phyloP scores from a whole-genome alignment of 148 eudicot genomes.

The Oxyria digyna region DNA sequence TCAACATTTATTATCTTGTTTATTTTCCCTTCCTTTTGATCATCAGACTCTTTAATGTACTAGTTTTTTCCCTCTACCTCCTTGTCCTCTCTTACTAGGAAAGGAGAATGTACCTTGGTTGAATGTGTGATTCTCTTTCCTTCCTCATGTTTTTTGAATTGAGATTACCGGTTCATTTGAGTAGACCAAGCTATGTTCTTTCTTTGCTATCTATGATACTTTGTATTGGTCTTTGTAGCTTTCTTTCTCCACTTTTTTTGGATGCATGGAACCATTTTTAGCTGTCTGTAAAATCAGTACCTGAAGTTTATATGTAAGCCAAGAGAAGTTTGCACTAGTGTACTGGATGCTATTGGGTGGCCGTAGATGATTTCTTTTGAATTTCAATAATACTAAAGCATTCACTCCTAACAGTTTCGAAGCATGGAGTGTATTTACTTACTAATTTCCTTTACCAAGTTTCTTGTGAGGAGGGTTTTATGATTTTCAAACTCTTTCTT shows the following conservation, averaged over 20 bases:
- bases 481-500: constrained; percentile 8
- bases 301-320: neutral
- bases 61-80: neutral
- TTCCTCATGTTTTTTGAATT: neutral
- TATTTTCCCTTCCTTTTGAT: neutral
- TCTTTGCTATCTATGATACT: neutral
- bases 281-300: neutral
- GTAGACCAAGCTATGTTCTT: neutral
- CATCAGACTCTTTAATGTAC: neutral
- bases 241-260: neutral
- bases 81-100: neutral
- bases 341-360: neutral
- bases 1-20: neutral
- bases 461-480: neutral
- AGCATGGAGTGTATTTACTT: neutral
- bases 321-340: neutral
- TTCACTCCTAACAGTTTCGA: neutral
- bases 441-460: neutral
- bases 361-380: neutral
- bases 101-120: neutral
- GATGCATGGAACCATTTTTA: neutral
- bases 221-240: neutral
- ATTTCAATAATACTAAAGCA: neutral
- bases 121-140: neutral
- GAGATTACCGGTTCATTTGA: neutral